These are phyloP conservation scores for Ambrosia hybrid DNA, from an alignment of 140 eudicot genomes.

Conservation along the genomic window DNA sequence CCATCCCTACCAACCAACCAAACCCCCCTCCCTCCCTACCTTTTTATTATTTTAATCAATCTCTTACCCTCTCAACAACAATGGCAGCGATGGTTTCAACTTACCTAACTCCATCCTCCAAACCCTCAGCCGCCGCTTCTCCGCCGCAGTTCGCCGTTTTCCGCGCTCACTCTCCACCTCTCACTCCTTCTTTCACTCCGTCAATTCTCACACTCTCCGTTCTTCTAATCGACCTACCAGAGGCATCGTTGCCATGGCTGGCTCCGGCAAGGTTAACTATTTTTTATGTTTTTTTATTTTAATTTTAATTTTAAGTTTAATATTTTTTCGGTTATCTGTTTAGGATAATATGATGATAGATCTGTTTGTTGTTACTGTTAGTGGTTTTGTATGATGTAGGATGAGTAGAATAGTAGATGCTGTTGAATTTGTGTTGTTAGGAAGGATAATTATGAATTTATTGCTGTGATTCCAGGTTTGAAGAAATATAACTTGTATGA, in stretches of 20 bases:
- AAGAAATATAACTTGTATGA: not conserved
- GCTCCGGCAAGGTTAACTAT: constrained; percentile 64
- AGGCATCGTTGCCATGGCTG: constrained; percentile 81
- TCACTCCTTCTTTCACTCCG: constrained; percentile 53
- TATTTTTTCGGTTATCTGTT: too few relatives aligned
- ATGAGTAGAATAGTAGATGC: too few relatives aligned
- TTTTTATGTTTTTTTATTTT: too few relatives aligned
- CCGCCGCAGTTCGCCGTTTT: constrained; percentile 62
- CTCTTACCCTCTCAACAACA: constrained; percentile 1
- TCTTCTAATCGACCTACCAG: constrained; percentile 44
- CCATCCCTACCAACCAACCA: constrained; percentile 30
- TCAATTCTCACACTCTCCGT: constrained; percentile 56
- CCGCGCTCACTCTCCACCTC: constrained; percentile 50
- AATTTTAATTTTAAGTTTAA: too few relatives aligned
- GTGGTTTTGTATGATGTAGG: not conserved
- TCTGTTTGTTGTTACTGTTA: not conserved
- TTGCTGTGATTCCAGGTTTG: not conserved
- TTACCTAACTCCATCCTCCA: constrained; percentile 50
- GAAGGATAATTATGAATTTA: not conserved
- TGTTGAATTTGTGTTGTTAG: not conserved
- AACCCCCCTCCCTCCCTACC: constrained; percentile 2
- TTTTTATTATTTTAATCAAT: not conserved
- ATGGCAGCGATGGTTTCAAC: constrained; percentile 77
- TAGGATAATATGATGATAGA: not conserved
- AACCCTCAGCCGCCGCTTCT: constrained; percentile 48